phyloP scores from a whole-genome alignment of 257 asterid species.

The Eustoma russellianum region DNA sequence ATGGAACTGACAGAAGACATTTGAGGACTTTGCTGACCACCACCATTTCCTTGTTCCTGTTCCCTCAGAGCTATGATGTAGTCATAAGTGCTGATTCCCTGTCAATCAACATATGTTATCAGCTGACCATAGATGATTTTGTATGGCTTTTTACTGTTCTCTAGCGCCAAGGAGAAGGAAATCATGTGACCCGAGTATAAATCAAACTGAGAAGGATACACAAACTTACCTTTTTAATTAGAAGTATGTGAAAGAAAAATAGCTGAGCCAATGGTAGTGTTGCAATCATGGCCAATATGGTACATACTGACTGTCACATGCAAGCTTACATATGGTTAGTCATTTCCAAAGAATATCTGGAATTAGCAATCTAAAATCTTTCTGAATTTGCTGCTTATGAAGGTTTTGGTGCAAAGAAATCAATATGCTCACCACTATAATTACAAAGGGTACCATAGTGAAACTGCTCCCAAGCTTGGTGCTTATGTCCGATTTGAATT shows the following conservation, averaged over 20 bases:
- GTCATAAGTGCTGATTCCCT: constrained; percentile 98
- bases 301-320: constrained; percentile 68
- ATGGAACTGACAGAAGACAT: constrained; percentile 86
- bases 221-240: constrained; percentile 71
- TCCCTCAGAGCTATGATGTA: constrained; percentile 96
- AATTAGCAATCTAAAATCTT: not conserved
- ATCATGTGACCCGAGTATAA: too few species aligned
- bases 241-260: constrained; percentile 97
- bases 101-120: constrained; percentile 12
- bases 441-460: constrained; percentile 73
- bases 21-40: constrained; percentile 90
- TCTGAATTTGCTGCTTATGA: not conserved
- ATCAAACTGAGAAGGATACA: not conserved
- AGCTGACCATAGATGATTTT: not conserved
- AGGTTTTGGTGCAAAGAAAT: not conserved
- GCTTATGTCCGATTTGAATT: constrained; percentile 55
- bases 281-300: constrained; percentile 96
- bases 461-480: constrained; percentile 96
- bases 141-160: too few species aligned
- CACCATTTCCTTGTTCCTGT: constrained; percentile 75
- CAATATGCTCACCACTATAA: constrained; percentile 64
- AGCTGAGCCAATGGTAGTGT: constrained; percentile 91
- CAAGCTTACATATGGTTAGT: constrained; percentile 7
- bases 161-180: too few species aligned
- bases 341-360: not conserved